phyloP scores from a whole-genome alignment of 345 rosid genomes.

The Isatis tinctoria region DNA sequence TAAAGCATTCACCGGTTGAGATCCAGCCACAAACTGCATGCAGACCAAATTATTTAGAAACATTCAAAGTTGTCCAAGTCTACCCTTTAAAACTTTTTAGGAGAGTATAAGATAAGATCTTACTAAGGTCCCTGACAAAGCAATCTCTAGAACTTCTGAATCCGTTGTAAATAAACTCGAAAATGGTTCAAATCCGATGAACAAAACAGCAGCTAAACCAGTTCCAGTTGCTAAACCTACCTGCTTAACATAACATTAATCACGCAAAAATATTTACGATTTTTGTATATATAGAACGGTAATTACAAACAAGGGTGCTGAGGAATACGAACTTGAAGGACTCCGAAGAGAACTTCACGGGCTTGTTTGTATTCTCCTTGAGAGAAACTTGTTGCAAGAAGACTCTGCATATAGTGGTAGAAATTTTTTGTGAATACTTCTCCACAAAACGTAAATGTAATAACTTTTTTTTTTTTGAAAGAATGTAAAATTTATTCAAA shows the following conservation, averaged over 20 bases:
- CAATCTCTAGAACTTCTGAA: slow-evolving; percentile 74
- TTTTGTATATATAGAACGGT: background rate
- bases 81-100: background rate
- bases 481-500: too few species aligned
- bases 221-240: slow-evolving; percentile 75
- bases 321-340: slow-evolving; percentile 50
- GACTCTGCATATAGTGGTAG: slow-evolving; percentile 49
- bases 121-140: slow-evolving; percentile 72
- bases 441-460: background rate
- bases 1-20: slow-evolving; percentile 88
- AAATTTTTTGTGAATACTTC: background rate
- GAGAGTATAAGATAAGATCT: slow-evolving; percentile 25
- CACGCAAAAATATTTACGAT: background rate
- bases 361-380: slow-evolving; percentile 73
- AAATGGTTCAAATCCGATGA: slow-evolving; percentile 70
- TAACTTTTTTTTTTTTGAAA: too few species aligned
- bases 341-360: slow-evolving; percentile 53
- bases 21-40: slow-evolving; percentile 85
- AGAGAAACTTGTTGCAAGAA: slow-evolving; percentile 71
- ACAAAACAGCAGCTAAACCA: slow-evolving; percentile 60
- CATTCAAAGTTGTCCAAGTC: background rate
- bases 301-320: background rate
- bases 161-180: slow-evolving; percentile 70
- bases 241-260: slow-evolving; percentile 38
- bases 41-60: background rate